A percentile compares a stretch with the other conserved stretches of the same genome.
phyloP scores from a whole-genome alignment of 768 basidiomycete genomes.

The Tylopilus sp. region DNA sequence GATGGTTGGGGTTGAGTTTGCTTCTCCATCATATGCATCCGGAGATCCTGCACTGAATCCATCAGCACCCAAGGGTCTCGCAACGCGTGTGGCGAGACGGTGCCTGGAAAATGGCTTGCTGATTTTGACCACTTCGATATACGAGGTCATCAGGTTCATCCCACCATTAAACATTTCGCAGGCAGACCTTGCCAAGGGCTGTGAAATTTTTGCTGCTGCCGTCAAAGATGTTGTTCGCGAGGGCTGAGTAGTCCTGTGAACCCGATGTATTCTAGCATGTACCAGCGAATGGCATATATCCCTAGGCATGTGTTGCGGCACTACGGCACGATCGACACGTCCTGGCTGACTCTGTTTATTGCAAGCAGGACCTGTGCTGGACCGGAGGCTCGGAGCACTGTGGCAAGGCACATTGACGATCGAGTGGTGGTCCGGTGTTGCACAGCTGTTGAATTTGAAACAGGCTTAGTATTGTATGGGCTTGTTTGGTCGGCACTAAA shows the following conservation, averaged over 20 bases:
- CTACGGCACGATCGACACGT: too few relatives aligned
- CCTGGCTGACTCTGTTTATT: too few relatives aligned
- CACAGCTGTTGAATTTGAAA: too few relatives aligned
- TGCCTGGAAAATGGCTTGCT: slow-evolving; percentile 87
- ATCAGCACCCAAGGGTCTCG: slow-evolving; percentile 50
- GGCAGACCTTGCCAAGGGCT: slow-evolving; percentile 71
- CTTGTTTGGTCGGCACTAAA: not conserved
- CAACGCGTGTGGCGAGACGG: slow-evolving; percentile 66
- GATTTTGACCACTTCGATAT: slow-evolving; percentile 85
- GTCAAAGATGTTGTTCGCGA: slow-evolving; percentile 64
- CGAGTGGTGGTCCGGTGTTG: too few relatives aligned
- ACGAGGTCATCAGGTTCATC: slow-evolving; percentile 89
- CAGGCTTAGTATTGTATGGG: not conserved
- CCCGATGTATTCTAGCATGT: too few relatives aligned
- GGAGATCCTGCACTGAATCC: slow-evolving; percentile 43
- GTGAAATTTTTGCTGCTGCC: slow-evolving; percentile 61
- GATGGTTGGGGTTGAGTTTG: slow-evolving; percentile 85
- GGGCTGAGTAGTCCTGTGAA: slow-evolving; percentile 11
- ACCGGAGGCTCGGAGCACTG: too few relatives aligned
- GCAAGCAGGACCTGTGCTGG: too few relatives aligned
- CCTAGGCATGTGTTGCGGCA: too few relatives aligned
- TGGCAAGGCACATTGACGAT: too few relatives aligned
- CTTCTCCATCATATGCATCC: slow-evolving; percentile 53
- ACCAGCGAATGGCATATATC: too few relatives aligned
- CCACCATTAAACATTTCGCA: slow-evolving; percentile 81